Evolutionary conservation across 129 eudicot species (phyloP), one percentile per base, ranked within the genome.

Genomic region (Deinandra increscens): DNA sequence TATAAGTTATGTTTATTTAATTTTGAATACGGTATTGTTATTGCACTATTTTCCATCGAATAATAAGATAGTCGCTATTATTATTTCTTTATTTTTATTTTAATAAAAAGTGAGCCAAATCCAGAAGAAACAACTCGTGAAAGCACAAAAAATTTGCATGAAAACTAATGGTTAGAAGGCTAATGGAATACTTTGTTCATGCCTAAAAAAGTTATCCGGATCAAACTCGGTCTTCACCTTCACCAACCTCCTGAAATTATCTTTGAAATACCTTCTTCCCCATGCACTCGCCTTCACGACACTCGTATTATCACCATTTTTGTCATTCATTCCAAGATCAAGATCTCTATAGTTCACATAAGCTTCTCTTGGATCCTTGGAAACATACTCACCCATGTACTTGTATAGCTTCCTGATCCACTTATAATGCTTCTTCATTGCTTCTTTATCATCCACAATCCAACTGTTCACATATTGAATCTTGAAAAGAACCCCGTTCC

Each of bases 341-440:
- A 80, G 77, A 76, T 81, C 84, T 34, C 84, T 71, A 54, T 80
- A 80, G 58, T 80, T 80, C 44, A 80, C 78, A 26, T 75, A 80
- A 17, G 84, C 74, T 17, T 71, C 70, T 59, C 84, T 75, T 19
- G 84, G 84, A 48, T 70, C 34, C 66, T 15, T 70, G 0, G 84
- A 75, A 19, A 75, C 84, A 41, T 75, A 80, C 1, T 48, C 60
- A 11, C 70, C 41, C 84, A 80, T 80, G 74, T 70, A 80, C 36
- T 23, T 63, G 51, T 75, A 41, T 6, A 75, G 58, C 71, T 53
- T 45, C 55, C 81, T 56, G 44, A 77, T 80, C 81, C 71, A 70
- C 14, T 59, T 42, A 29, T 37, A 7, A 17, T 70, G 80, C 34
- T 54, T 53, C 56, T 71, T 59, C 58, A 44, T 58, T 1, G 74